Base-by-base conservation (phyloP, 805 yeast genomes). In the Cyberlindnera subsufficiens region DNA sequence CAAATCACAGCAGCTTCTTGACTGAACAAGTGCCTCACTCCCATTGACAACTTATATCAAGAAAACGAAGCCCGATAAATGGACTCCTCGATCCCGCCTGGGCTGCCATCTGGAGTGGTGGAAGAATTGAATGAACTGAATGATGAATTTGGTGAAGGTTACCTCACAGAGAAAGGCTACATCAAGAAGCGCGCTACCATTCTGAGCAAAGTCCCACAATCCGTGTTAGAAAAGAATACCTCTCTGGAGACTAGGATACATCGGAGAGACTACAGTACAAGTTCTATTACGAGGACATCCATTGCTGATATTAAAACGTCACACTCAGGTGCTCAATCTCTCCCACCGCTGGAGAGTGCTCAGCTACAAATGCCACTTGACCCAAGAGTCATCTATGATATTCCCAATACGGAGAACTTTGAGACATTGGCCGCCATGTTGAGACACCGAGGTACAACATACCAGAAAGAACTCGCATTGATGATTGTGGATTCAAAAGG, bases 401-500 rank as follows among this genome's bases (percentile, higher is more conserved):
- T 61, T 10, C 54, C 61, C 2, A 54, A 58, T 8, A 60, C 65
- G 5, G 75, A 69, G 33, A 68, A 71, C 36, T 72, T 75, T 45
- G 85, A 80, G 43, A 78, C 82, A 43, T 65, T 93, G 46, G 82
- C 91, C 2, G 71, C 81, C 7, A 81, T 88, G 14, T 65, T 93
- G 44, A 69, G 90, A 35, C 82, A 79, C 42, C 68, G 99, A 31
- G 95, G 87, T 4, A 68, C 74, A 15, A 65, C 77, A 4, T 80
- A 80, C 48, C 74, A 74, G 15, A 78, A 77, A 41, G 89, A 86
- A 43, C 68, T 72, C 9, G 96, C 97, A 0, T 71, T 91, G 33
- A 64, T 81, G 36, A 75, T 80, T 2, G 67, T 93, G 13, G 96
- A 89, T 57, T 58, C 74, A 3, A 84, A 77, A 52, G 97, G 96